phyloP scores from a whole-genome alignment of 805 yeast genomes.

The Kodamaea restingae region DNA sequence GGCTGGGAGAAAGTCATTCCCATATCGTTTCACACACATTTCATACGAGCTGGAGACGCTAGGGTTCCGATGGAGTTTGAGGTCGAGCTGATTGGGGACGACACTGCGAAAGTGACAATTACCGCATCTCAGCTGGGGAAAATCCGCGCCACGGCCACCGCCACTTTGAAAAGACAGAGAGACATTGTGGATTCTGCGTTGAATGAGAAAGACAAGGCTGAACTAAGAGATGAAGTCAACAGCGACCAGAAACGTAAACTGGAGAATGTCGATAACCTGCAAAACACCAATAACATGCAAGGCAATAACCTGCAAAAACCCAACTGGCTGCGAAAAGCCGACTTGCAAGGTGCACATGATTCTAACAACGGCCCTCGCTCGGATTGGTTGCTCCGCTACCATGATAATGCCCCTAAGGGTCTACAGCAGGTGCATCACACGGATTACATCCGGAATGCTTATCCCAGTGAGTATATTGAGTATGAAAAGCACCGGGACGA shows the following conservation, averaged over 20 bases:
- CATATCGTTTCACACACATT: slow-evolving; percentile 59
- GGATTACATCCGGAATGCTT: slow-evolving; percentile 35
- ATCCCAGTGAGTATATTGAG: slow-evolving; percentile 33
- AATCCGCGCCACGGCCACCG: slow-evolving; percentile 48
- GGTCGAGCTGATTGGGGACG: slow-evolving; percentile 52
- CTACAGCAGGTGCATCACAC: slow-evolving; percentile 31
- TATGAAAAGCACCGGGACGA: slow-evolving; percentile 35
- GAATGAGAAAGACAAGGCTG: neutral
- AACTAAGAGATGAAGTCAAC: neutral
- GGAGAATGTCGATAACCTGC: neutral
- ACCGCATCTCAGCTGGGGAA: slow-evolving; percentile 51
- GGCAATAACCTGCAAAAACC: too few relatives aligned
- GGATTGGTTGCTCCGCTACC: slow-evolving; percentile 5
- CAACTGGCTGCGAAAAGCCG: too few relatives aligned
- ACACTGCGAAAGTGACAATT: slow-evolving; percentile 50
- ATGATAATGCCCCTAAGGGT: slow-evolving; percentile 9
- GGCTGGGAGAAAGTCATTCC: slow-evolving; percentile 38
- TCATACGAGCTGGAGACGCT: slow-evolving; percentile 52
- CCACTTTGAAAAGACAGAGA: slow-evolving; percentile 33
- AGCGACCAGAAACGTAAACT: neutral
- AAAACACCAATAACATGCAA: too few relatives aligned
- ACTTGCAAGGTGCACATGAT: neutral
- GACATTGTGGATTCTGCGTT: slow-evolving; percentile 2
- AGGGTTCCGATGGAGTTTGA: slow-evolving; percentile 45
- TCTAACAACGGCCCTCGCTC: neutral